Percentiles rank a stretch among this genome's conserved stretches.
phyloP scores from a whole-genome alignment of 2,329 filamentous ascomycete genomes.

The Boeremia lycopersici region DNA sequence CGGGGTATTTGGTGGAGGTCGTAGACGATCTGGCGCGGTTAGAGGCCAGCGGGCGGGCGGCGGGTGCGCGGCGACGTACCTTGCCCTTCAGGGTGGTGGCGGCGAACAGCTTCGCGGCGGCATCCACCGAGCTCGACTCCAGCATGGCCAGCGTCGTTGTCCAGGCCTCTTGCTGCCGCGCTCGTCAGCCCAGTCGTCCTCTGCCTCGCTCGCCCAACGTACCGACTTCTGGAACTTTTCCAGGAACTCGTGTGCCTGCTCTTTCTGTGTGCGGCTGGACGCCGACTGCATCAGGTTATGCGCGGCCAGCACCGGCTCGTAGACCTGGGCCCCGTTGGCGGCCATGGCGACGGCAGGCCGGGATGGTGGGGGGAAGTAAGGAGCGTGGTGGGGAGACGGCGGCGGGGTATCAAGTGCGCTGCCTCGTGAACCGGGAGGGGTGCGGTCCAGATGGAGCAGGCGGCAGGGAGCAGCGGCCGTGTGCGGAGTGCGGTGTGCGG shows the following conservation, averaged over 20 bases:
- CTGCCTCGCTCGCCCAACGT: conserved; percentile 47
- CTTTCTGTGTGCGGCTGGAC: conserved; percentile 80
- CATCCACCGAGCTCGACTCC: conserved; percentile 74
- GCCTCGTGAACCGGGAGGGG: conserved; percentile 31
- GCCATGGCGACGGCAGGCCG: conserved; percentile 63
- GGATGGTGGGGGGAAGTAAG: conserved; percentile 27
- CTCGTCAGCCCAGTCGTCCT: conserved; percentile 31
- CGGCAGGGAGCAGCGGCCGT: not conserved
- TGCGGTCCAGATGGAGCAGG: conserved; percentile 5
- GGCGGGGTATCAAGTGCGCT: conserved; percentile 33
- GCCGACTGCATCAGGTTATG: conserved; percentile 89
- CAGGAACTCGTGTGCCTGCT: conserved; percentile 87
- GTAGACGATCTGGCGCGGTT: conserved; percentile 79
- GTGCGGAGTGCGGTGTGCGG: no score
- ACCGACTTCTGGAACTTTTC: conserved; percentile 99
- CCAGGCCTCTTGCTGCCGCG: conserved; percentile 82
- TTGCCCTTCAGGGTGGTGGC: conserved; percentile 98
- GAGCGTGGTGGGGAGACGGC: conserved; percentile 29
- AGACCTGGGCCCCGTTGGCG: conserved; percentile 68
- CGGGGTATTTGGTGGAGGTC: conserved; percentile 88
- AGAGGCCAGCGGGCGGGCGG: conserved; percentile 16
- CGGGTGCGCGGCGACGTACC: conserved; percentile 59
- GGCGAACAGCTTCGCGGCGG: conserved; percentile 91
- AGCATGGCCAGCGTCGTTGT: conserved; percentile 84
- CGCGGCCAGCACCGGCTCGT: conserved; percentile 84